Evolutionary conservation across 1,284 basidiomycete genomes (phyloP).

Genomic region (Moesziomyces sp.): DNA sequence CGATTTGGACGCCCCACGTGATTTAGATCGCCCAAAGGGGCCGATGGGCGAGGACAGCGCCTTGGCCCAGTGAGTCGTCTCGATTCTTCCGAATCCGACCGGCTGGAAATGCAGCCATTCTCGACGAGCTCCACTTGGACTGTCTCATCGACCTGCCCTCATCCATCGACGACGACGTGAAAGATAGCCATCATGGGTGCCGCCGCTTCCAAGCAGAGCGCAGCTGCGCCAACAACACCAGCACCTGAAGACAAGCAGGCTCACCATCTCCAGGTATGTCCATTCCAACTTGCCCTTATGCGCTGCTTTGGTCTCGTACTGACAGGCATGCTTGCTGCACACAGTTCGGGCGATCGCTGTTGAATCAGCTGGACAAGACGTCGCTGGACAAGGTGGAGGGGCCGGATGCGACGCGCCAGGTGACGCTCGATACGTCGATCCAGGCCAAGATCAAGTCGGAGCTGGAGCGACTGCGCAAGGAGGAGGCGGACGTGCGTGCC

Average conservation of each 20-base stretch:
- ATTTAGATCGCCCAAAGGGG: conserved; percentile 7
- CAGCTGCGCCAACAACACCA: conserved; percentile 33
- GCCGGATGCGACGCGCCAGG: conserved; percentile 51
- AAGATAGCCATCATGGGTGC: conserved; percentile 29
- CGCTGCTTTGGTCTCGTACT: background rate
- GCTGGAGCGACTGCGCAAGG: conserved; percentile 55
- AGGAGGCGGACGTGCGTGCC: conserved; percentile 58
- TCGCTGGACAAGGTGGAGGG: conserved; percentile 40
- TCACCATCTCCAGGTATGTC: conserved; percentile 36
- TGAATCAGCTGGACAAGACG: conserved; percentile 51
- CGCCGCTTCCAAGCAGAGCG: conserved; percentile 47
- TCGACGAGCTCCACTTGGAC: background rate
- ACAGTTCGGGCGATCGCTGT: conserved; percentile 52
- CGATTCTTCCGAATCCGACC: conserved; percentile 43
- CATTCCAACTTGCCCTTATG: too few relatives aligned
- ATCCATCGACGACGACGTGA: background rate
- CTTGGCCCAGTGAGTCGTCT: background rate
- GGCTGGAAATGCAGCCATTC: conserved; percentile 4
- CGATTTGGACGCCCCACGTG: conserved; percentile 19
- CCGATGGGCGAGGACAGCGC: background rate
- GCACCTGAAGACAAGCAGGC: conserved; percentile 49
- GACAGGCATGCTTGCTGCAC: background rate
- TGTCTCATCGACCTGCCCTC: too few relatives aligned
- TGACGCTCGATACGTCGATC: conserved; percentile 55
- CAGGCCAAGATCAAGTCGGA: conserved; percentile 62